Base-by-base conservation (phyloP, 1,284 basidiomycete species). In the Garcileccinum viscosum region DNA sequence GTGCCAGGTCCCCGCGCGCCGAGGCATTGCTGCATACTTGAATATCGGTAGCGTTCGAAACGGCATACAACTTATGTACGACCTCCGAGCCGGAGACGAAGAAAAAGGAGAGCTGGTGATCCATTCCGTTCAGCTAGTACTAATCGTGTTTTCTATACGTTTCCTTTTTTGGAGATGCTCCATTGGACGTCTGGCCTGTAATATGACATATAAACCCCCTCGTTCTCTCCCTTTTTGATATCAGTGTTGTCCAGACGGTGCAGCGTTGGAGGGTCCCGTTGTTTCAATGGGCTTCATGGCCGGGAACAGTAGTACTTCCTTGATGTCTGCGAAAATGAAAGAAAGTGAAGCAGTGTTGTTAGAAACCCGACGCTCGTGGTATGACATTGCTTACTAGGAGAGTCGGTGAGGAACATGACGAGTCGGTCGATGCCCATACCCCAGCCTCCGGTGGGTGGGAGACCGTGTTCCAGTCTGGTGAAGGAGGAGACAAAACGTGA, bases 391-490 rank as follows among this genome's bases (percentile, higher is more conserved):
- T 74, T 75, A 95, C 93, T 97, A 24, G 90, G 91, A 35, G 93
- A 96, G 82, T 98, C 91, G 15, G 95, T 96, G 67, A 98, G 85
- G 90, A 98, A 97, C 96, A 98, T 98, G 82, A 97, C 94, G 40
- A 98, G 85, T 72, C 95, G 91, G 80, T 98, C 96, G 75, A 98
- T 94, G 69, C 96, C 96, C 71, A 97, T 87, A 74, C 96, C 96
- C 95, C 95, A 98, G 62, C 97, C 97, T 75, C 96, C 97, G 14
- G 97, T 99, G 1, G 98, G 97, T 6, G 98, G 96, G 9, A 99
- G 89, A 80, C 97, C 98, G 80, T 99, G 95, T 83, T 99, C 97
- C 73, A 99, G 90, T 3, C 95, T 96, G 70, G 63, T 4, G 14
- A 44, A 50, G 24, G 8, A 30, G 17, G 27, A 53, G 6, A 24